These are phyloP conservation scores for Penicillium corylophilum DNA, from an alignment of 2,329 filamentous ascomycete species.

Conservation along the genomic window DNA sequence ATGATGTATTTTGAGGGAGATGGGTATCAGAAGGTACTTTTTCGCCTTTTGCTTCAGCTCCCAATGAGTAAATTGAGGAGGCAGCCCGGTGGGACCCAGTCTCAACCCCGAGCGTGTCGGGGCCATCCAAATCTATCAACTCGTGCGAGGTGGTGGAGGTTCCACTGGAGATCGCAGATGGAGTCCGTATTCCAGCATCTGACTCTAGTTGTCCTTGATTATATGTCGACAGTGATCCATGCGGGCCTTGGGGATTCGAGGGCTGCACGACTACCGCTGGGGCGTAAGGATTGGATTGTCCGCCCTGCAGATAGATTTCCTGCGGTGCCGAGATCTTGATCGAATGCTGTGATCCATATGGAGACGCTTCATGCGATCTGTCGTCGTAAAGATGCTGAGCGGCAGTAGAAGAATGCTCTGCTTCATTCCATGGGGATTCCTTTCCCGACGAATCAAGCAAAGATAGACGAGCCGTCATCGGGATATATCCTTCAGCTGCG, in stretches of 20 bases:
- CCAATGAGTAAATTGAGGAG: constrained; percentile 15
- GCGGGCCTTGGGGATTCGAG: constrained; percentile 5
- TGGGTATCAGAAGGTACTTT: neutral
- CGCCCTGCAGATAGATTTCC: constrained; percentile 15
- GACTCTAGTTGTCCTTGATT: constrained; percentile 14
- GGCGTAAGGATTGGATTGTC: constrained; percentile 15
- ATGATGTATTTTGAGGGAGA: neutral
- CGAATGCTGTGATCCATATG: constrained; percentile 21
- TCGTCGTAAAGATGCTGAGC: neutral
- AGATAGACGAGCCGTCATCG: constrained; percentile 41
- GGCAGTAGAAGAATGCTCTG: constrained; percentile 6
- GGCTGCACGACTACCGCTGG: constrained; percentile 15
- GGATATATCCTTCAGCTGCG: constrained; percentile 39
- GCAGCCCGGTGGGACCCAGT: constrained; percentile 4
- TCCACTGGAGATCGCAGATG: constrained; percentile 24
- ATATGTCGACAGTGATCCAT: constrained; percentile 8
- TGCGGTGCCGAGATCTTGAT: constrained; percentile 15
- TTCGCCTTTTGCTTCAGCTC: constrained; percentile 1
- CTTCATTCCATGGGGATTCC: constrained; percentile 29
- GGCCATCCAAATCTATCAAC: constrained; percentile 30
- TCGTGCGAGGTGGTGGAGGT: constrained; percentile 34
- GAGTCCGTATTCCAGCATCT: constrained; percentile 20
- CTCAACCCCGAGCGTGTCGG: constrained; percentile 7
- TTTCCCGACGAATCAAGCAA: constrained; percentile 31
- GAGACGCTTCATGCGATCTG: constrained; percentile 12